Evolutionary conservation across 1,139 yeast genomes (phyloP), one percentile per base, ranked within the genome.

Genomic region (Pneumocystis canis): DNA sequence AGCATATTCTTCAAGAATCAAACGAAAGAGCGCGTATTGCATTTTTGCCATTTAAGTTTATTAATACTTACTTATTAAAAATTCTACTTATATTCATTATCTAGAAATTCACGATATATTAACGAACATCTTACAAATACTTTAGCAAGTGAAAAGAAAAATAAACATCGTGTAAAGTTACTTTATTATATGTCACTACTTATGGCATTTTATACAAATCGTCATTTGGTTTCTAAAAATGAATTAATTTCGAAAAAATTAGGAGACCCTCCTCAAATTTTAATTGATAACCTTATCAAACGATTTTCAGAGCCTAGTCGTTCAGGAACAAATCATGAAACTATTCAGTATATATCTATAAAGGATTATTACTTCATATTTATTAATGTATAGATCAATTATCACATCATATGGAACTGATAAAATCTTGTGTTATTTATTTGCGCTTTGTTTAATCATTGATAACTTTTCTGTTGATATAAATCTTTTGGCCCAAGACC

Each of bases 381-480:
- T 40, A 5, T 6, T 40, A 7, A 40, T 40, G 7, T 40, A 20
- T 47, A 80, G 85, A 18, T 89, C 81, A 72, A 78, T 81, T 66
- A 82, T 92, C 66, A 97, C 92, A 71, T 96, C 97, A 58, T 84
- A 82, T 69, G 82, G 83, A 71, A 96, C 89, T 74, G 96, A 89
- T 75, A 89, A 86, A 74, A 78, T 92, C 61, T 77, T 92, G 68
- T 86, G 96, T 73, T 86, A 83, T 74, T 77, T 89, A 62, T 77
- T 92, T 66, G 87, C 87, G 6, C 74, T 86, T 60, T 78, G 87
- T 61, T 76, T 94, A 72, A 90, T 86, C 72, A 78, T 90, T 64
- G 89, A 88, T 72, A 83, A 82, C 68, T 92, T 83, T 75, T 77
- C 82, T 66, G 81, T 89, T 31, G 95, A 88, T 69, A 76, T 89